phyloP scores from a whole-genome alignment of 805 yeast genomes.

The Myxozyma sirexii region DNA sequence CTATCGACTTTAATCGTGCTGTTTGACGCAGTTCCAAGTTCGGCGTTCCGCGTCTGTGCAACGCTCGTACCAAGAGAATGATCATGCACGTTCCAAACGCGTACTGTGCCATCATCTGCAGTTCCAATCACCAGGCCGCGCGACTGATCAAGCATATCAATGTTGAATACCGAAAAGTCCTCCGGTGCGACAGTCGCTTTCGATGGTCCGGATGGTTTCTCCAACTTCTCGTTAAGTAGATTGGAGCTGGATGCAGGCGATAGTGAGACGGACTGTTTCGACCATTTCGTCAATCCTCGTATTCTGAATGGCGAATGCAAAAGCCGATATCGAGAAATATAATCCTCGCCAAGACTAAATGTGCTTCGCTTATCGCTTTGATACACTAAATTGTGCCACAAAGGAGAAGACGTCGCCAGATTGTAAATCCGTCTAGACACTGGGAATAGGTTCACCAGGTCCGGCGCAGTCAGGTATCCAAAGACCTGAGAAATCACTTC shows the following conservation, averaged over 20 bases:
- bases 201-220: not conserved
- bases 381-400: slow-evolving; percentile 21
- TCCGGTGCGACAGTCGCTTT: not conserved
- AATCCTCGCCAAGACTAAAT: slow-evolving; percentile 19
- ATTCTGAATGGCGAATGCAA: slow-evolving; percentile 19
- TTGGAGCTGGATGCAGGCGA: not conserved
- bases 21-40: not conserved
- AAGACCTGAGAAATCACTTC: slow-evolving; percentile 24
- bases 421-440: slow-evolving; percentile 17
- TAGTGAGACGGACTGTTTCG: too few relatives aligned
- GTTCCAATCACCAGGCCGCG: slow-evolving; percentile 22
- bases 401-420: slow-evolving; percentile 16
- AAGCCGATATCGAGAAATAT: slow-evolving; percentile 17
- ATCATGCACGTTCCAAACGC: slow-evolving; percentile 19
- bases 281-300: slow-evolving; percentile 12
- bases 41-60: slow-evolving; percentile 9
- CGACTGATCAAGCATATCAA: slow-evolving; percentile 15
- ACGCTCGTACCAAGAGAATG: not conserved
- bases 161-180: slow-evolving; percentile 1
- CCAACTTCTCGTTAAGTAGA: not conserved
- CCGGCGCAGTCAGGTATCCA: slow-evolving; percentile 15
- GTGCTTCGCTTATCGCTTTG: not conserved
- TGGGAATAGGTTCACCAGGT: slow-evolving; percentile 11
- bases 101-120: slow-evolving; percentile 20
- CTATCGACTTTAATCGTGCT: slow-evolving; percentile 18